Evolutionary conservation across 805 yeast species (phyloP), one percentile per base, ranked within the genome.

Genomic region (Cyberlindnera xylosilytica): DNA sequence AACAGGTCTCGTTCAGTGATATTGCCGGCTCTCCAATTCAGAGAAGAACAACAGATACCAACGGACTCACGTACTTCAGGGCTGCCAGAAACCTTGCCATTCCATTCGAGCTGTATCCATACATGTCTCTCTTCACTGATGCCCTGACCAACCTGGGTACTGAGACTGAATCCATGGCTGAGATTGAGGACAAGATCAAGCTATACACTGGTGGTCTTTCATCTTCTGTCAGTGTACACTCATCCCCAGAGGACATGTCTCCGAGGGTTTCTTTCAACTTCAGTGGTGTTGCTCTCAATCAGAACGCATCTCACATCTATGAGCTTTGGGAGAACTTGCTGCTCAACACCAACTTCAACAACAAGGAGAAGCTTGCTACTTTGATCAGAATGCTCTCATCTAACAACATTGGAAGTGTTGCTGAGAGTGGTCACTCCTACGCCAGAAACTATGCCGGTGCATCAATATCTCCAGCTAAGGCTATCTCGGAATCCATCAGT

Each of bases 81-180:
- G 82, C 86, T n/a, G 63, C 79, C 28, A 82, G 83, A 46, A 71
- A 79, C 32, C 60, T 91, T 22, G 47, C 65, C 4, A 57, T 91
- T 6, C 91, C 95, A 11, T 50, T 64, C 3, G 78, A 79, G 6
- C 68, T 86, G 36, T 73, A 82, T 41, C 80, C 83, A 28, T 89
- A 76, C 51, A 60, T 93, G 46, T 86, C 96, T 0, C 61, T 93
- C 34, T 93, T 86, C 64, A 69, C 83, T 9, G 84, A 82, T 22
- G 83, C 95, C 36, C 67, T 93, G 46, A 84, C 95, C 3, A 87
- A 82, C 58, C 70, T 93, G 49, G 99, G 99, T n/a, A 91, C 99
- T 1, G 60, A 68, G 7, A 56, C 63, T 8, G 80, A 83, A 45
- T 60, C 83, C 1, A 87, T 87, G 76, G 85, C 87, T 18, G 83